Percentiles rank a stretch among this genome's conserved stretches.
Conservation (phyloP, 225 moss, liverwort and hornwort species). For the Bryoerythrophyllum caledonicum region DNA sequence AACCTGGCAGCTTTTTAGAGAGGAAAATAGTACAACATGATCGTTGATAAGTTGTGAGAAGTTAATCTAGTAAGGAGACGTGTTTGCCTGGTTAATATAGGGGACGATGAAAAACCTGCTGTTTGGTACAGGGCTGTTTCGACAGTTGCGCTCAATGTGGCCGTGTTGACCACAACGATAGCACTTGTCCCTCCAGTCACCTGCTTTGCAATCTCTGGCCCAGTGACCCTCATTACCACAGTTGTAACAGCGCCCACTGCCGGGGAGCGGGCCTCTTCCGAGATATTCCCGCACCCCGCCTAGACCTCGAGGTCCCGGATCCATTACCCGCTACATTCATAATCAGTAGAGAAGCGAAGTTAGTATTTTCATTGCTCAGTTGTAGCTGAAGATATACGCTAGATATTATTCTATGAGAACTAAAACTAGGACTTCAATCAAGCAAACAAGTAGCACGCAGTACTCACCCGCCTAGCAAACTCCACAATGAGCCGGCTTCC, state of each 20-base stretch:
- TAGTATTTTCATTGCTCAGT: neutral
- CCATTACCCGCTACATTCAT: slow-evolving; percentile 20
- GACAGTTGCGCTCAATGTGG: slow-evolving; percentile 88
- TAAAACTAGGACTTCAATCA: neutral
- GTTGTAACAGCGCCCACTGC: slow-evolving; percentile 87
- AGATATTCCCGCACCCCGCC: slow-evolving; percentile 80
- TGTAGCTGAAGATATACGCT: neutral
- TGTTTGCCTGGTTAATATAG: neutral
- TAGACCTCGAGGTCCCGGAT: slow-evolving; percentile 80
- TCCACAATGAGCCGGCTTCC: slow-evolving; percentile 87
- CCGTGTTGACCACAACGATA: slow-evolving; percentile 84
- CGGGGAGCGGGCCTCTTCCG: slow-evolving; percentile 70
- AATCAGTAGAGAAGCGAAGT: neutral
- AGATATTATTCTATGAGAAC: neutral
- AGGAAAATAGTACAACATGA: neutral
- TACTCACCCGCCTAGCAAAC: slow-evolving; percentile 91
- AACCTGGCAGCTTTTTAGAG: neutral
- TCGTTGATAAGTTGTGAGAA: neutral
- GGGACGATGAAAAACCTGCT: slow-evolving; percentile 43
- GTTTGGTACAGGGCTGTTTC: slow-evolving; percentile 62
- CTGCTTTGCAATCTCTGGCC: slow-evolving; percentile 92
- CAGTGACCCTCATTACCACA: slow-evolving; percentile 98
- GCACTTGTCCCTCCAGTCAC: slow-evolving; percentile 96
- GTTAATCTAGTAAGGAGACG: neutral
- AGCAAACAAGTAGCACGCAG: neutral